Evolutionary conservation across 768 basidiomycete species (phyloP), one percentile per base, ranked within the genome.

Genomic region (Collybia nuda): DNA sequence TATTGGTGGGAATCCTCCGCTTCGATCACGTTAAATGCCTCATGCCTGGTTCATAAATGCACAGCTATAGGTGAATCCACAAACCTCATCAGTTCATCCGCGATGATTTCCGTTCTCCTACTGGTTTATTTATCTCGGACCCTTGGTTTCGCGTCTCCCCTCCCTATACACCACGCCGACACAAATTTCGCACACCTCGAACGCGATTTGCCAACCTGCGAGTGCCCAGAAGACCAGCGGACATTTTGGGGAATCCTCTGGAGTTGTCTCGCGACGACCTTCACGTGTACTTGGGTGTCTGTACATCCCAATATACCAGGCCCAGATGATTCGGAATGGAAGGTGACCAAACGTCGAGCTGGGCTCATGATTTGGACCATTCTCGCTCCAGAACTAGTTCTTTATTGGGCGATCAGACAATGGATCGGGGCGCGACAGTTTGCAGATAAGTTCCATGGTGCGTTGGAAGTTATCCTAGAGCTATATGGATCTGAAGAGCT

Each of bases 181-280:
- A 11, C 3, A 32, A 28, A 5, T 28, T 11, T 11, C 32, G 3
- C 7, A 32, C 5, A 11, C 7, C 2, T 11, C 9, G 14, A 11
- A 14, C 32, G 9, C 7, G 14, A 14, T 3, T 11, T 32, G 12
- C 5, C 32, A 11, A 32, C 14, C 6, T 32, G 32, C 32, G 9
- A 11, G 5, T 32, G 9, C 9, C 14, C 32, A 32, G 3, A 4
- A 6, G 32, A 32, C 2, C 32, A 32, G 9, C 7, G 43, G 12
- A 29, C 37, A 2, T 29, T 61, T n/a, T 43, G 35, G 17, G 21
- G 24, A 22, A 53, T 47, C 9, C 5, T 39, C 22, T 51, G 40
- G 48, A 42, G 40, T 9, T 48, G 45, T 23, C 18, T 47, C 6
- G 22, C n/a, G 3, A 47, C 45, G 8, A 22, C 21, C 1, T 22